Evolutionary conservation across 2,329 filamentous ascomycete genomes (phyloP).

Genomic region (Scedosporium apiospermum): DNA sequence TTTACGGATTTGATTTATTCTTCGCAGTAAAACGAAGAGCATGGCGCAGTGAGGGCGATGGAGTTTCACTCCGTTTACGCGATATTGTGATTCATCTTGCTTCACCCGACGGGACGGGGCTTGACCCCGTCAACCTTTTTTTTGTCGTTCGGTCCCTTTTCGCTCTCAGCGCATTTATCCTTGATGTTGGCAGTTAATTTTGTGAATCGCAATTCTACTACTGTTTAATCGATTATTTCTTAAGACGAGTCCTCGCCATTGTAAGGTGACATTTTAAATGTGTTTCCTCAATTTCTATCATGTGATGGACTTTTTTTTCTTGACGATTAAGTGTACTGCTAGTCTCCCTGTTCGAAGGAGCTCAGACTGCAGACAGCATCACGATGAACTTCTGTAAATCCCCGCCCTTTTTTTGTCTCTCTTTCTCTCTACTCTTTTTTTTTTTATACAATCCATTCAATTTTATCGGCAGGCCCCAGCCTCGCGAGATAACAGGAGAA

Average conservation of each 20-base stretch:
- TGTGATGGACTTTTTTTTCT: background rate
- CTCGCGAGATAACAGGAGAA: background rate
- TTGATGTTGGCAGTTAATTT: too few species aligned
- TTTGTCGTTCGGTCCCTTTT: too few species aligned
- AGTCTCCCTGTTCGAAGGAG: too few species aligned
- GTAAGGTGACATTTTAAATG: background rate
- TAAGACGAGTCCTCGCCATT: background rate
- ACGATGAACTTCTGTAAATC: too few species aligned
- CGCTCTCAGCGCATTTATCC: too few species aligned
- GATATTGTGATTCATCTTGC: background rate
- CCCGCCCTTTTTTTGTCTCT: background rate
- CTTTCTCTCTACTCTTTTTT: background rate
- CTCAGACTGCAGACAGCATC: too few species aligned
- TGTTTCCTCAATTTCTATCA: background rate
- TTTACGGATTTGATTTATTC: too few species aligned
- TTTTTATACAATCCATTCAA: too few species aligned
- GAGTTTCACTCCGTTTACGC: too few species aligned
- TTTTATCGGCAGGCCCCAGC: background rate
- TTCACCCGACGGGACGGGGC: background rate
- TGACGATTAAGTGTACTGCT: background rate
- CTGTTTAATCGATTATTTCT: background rate
- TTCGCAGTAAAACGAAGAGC: too few species aligned
- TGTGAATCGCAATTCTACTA: background rate
- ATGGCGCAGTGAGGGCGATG: too few species aligned
- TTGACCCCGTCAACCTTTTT: too few species aligned